Base-by-base conservation (phyloP, 306 rosid genomes). In the Begonia masoniana region DNA sequence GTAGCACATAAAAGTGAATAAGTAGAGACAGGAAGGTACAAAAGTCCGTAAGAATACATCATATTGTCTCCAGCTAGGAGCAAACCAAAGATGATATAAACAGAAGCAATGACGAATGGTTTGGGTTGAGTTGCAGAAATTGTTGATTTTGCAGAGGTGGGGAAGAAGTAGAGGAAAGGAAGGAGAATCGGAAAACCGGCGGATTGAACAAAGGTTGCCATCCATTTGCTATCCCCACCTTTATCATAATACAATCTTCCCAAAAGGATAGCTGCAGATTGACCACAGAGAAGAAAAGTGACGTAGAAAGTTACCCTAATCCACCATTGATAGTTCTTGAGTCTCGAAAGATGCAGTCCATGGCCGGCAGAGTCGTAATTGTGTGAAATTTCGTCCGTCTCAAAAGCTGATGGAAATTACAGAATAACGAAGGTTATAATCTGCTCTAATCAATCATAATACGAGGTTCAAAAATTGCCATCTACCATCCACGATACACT, bases 141-240 rank as follows among this genome's bases (percentile, higher is more conserved):
- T 4, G 24, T 43, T 39, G 58, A 51, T 62, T 65, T 62, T 36
- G 41, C 5, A 35, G 60, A 55, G 50, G 52, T 39, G 41, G 48
- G 5, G 58, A 64, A 78, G 63, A 57, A 52, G 11, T 58, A 65
- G 16, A 62, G 55, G 35, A 78, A 54, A 8, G 89, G 84, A 59
- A 72, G 4, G 17, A 82, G 59, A 60, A 82, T 1, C 10, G 84
- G 89, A 57, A 82, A 82, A 51, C 84, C 89, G 15, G 70, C 80
- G 31, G 89, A 74, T 68, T 82, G 82, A 75, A 75, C 84, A 15
- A 82, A 67, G 15, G 89, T 75, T 45, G 80, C 72, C 78, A 78
- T 75, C 84, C 89, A 82, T 78, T 74, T 75, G 62, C 88, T 82
- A 10, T 72, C 67, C 56, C 84, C 88, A 51, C 84, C 82, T 23